Percentiles rank a stretch among this genome's conserved stretches.
These are phyloP conservation scores for Oryza coarctata DNA, from an alignment of 176 grass and related monocot species.

Conservation along the genomic window DNA sequence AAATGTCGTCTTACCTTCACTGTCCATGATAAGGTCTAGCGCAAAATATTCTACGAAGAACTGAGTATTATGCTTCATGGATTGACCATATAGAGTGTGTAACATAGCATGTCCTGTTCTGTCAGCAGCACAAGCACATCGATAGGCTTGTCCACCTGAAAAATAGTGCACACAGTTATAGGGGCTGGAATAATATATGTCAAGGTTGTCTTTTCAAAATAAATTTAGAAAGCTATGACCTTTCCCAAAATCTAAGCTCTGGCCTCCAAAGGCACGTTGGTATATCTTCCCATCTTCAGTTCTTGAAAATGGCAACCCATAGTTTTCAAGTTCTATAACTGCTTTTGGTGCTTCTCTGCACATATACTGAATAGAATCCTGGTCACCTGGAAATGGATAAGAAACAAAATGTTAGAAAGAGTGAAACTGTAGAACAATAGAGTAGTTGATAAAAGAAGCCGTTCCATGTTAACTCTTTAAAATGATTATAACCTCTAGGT, in stretches of 20 bases:
- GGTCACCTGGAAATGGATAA: slow-evolving; percentile 67
- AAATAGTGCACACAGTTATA: slow-evolving; percentile 4
- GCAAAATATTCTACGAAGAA: slow-evolving; percentile 96
- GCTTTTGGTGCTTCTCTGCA: slow-evolving; percentile 99
- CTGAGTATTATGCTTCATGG: slow-evolving; percentile 98
- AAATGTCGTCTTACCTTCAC: slow-evolving; percentile 45
- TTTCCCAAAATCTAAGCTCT: slow-evolving; percentile 99
- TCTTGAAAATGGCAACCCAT: slow-evolving; percentile 94
- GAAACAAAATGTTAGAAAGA: slow-evolving; percentile 4
- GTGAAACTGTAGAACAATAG: not conserved
- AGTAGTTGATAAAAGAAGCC: not conserved
- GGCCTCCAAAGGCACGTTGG: slow-evolving; percentile 96
- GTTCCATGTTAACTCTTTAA: slow-evolving; percentile 14
- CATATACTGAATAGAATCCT: slow-evolving; percentile 99
- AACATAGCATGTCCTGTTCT: slow-evolving; percentile 96
- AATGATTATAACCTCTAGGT: slow-evolving; percentile 10
- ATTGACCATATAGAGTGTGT: slow-evolving; percentile 94
- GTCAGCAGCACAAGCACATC: slow-evolving; percentile 94
- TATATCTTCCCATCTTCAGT: slow-evolving; percentile 99
- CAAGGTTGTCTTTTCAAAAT: not conserved
- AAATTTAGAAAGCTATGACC: slow-evolving; percentile 43
- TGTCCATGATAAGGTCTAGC: slow-evolving; percentile 75
- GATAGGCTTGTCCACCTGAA: slow-evolving; percentile 87
- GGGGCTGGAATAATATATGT: slow-evolving; percentile 8
- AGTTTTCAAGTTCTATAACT: slow-evolving; percentile 99